phyloP scores from a whole-genome alignment of 2,329 filamentous ascomycete genomes.

The Dothiorella sarmentorum region DNA sequence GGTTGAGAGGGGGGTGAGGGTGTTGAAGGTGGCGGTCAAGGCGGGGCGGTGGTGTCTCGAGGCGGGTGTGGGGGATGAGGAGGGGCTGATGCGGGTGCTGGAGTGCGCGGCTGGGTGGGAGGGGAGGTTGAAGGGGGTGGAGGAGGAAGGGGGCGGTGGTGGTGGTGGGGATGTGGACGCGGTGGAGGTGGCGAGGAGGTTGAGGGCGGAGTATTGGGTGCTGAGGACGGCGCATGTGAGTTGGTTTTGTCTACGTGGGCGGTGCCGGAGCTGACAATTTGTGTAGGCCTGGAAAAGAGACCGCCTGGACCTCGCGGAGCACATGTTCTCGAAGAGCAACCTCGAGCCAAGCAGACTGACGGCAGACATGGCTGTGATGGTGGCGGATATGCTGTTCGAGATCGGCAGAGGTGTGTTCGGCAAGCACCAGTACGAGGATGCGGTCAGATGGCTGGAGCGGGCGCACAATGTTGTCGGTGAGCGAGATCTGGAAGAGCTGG shows the following conservation, averaged over 20 bases:
- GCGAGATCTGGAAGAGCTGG: slow-evolving; percentile 55
- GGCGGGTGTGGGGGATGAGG: slow-evolving; percentile 53
- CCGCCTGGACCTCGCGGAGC: slow-evolving; percentile 71
- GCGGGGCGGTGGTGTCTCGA: slow-evolving; percentile 62
- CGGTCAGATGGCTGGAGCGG: slow-evolving; percentile 70
- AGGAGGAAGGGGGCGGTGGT: background rate
- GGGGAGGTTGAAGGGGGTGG: slow-evolving; percentile 25
- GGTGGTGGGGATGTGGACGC: slow-evolving; percentile 22
- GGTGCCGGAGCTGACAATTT: slow-evolving; percentile 12
- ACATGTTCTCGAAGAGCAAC: slow-evolving; percentile 64
- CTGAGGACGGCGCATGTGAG: slow-evolving; percentile 65
- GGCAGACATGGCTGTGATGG: slow-evolving; percentile 51
- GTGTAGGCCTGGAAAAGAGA: slow-evolving; percentile 69
- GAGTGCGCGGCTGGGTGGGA: slow-evolving; percentile 59
- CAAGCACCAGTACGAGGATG: slow-evolving; percentile 52
- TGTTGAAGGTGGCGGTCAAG: slow-evolving; percentile 67
- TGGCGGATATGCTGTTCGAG: slow-evolving; percentile 67
- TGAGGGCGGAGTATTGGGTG: slow-evolving; percentile 62
- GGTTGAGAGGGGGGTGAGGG: slow-evolving; percentile 42
- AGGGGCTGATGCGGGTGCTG: slow-evolving; percentile 59
- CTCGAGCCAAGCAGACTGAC: slow-evolving; percentile 41
- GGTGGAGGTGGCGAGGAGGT: slow-evolving; percentile 32
- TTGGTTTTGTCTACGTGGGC: background rate
- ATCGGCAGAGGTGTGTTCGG: slow-evolving; percentile 62
- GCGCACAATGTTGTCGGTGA: slow-evolving; percentile 58